phyloP scores from a whole-genome alignment of 2,329 filamentous ascomycete genomes.

The Penicillium concentricum region DNA sequence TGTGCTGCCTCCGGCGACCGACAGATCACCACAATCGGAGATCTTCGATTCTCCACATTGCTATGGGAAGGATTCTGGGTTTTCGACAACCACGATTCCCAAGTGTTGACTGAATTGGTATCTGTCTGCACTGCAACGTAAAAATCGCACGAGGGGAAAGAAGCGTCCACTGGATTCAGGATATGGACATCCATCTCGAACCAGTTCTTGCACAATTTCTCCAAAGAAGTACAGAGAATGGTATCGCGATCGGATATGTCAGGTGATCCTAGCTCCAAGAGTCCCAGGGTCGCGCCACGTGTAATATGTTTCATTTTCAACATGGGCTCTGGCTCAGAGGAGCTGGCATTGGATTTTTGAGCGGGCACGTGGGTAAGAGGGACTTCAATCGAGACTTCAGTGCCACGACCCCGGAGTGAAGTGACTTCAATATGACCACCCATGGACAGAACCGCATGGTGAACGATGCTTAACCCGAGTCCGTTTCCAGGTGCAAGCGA shows the following conservation, averaged over 20 bases:
- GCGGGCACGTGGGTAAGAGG: neutral
- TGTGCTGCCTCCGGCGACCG: constrained; percentile 23
- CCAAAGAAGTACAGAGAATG: neutral
- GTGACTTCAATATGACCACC: constrained; percentile 28
- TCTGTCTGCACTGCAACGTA: constrained; percentile 27
- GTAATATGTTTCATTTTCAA: neutral
- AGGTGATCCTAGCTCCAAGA: neutral
- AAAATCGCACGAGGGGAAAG: constrained; percentile 16
- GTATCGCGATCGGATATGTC: neutral
- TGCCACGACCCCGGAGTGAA: neutral
- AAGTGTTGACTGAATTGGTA: constrained; percentile 13
- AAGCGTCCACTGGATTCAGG: neutral
- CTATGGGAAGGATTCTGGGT: neutral
- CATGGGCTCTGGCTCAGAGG: neutral
- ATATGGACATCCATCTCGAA: constrained; percentile 8
- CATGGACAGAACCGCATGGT: constrained; percentile 33
- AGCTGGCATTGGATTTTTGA: neutral
- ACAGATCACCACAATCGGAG: constrained; percentile 34
- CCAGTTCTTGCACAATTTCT: constrained; percentile 11
- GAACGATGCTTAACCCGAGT: constrained; percentile 54
- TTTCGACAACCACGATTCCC: constrained; percentile 12
- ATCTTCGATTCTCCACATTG: constrained; percentile 1
- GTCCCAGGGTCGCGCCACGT: neutral
- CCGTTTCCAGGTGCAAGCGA: constrained; percentile 20
- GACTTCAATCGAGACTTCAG: constrained; percentile 2